Conservation (phyloP, 257 asterid species). For the Solanum corneliomulleri region DNA sequence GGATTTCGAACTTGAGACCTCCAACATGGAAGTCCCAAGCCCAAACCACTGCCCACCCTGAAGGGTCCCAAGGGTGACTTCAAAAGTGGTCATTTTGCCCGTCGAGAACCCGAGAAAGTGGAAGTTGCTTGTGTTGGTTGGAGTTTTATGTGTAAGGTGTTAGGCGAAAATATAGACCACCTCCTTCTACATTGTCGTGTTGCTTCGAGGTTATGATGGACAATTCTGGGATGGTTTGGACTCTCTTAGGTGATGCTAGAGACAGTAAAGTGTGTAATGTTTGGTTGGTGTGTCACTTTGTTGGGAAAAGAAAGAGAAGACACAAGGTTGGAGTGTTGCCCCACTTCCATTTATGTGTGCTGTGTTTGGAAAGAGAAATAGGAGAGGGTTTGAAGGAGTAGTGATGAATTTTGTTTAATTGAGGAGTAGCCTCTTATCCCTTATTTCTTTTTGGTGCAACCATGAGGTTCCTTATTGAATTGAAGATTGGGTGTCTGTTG, state of each 20-base stretch:
- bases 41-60: too few species aligned
- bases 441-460: background rate
- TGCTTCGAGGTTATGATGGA: background rate
- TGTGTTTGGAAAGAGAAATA: background rate
- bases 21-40: too few species aligned
- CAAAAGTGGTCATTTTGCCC: background rate
- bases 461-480: background rate
- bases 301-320: background rate
- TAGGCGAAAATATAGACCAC: background rate
- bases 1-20: too few species aligned
- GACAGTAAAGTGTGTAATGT: background rate
- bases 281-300: background rate
- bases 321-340: background rate
- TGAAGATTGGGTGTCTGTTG: background rate
- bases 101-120: background rate
- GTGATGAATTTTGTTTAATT: background rate
- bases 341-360: background rate
- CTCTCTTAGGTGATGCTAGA: background rate
- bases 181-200: background rate
- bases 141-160: background rate
- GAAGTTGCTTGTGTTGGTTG: background rate
- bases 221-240: background rate
- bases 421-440: background rate
- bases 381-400: background rate
- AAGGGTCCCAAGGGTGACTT: background rate